These are phyloP conservation scores for Penicillium nordicum DNA, from an alignment of 2,329 filamentous ascomycete genomes.

Conservation along the genomic window DNA sequence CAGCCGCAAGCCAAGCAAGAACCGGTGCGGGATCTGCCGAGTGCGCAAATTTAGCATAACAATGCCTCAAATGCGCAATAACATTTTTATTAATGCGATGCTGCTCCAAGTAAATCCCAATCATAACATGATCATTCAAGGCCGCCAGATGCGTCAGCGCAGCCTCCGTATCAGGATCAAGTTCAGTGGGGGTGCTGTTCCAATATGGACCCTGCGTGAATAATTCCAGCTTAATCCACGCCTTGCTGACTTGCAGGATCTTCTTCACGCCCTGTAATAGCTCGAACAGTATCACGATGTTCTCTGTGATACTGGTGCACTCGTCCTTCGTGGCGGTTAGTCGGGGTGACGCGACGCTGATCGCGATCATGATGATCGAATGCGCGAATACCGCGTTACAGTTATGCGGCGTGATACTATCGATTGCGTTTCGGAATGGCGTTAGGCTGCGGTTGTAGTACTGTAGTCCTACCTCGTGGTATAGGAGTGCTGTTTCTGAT, in stretches of 20 bases:
- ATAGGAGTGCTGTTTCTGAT: conserved; percentile 11
- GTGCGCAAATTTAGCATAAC: conserved; percentile 24
- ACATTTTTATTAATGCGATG: conserved; percentile 18
- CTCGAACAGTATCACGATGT: conserved; percentile 27
- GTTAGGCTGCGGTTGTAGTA: conserved; percentile 26
- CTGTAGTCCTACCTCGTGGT: conserved; percentile 27
- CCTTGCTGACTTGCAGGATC: conserved; percentile 21
- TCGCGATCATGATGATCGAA: conserved; percentile 27
- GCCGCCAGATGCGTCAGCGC: conserved; percentile 18
- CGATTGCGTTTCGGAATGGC: conserved; percentile 28
- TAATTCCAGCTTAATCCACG: conserved; percentile 49
- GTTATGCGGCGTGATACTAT: conserved; percentile 26
- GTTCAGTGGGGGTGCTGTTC: conserved; percentile 34
- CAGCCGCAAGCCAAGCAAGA: conserved; percentile 26
- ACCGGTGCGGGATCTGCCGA: conserved; percentile 25
- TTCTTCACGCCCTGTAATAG: conserved; percentile 30
- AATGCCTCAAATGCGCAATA: conserved; percentile 24
- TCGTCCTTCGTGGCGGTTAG: conserved; percentile 14
- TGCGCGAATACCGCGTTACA: conserved; percentile 31
- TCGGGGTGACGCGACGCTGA: conserved; percentile 26
- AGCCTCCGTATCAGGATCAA: conserved; percentile 19
- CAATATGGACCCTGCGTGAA: conserved; percentile 50
- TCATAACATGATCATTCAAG: conserved; percentile 20
- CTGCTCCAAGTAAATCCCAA: conserved; percentile 8
- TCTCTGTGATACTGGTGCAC: conserved; percentile 22